Evolutionary conservation across 345 rosid species (phyloP).

Genomic region (Moringa oleifera): DNA sequence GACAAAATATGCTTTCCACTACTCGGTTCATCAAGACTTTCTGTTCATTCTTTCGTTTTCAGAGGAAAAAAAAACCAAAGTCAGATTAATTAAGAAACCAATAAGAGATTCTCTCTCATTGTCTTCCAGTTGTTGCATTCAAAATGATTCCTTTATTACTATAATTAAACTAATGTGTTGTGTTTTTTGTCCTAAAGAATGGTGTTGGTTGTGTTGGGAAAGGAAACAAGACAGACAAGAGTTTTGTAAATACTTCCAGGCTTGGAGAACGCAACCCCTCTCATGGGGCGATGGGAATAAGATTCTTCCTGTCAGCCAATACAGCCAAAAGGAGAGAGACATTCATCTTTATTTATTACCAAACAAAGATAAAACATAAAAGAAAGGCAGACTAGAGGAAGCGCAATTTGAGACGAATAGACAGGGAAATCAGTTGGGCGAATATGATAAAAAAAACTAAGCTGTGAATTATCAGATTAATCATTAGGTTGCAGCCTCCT

Average conservation of each 20-base stretch:
- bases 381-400: neutral
- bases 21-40: neutral
- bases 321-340: conserved; percentile 9
- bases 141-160: conserved; percentile 3
- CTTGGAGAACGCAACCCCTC: conserved; percentile 19
- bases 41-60: neutral
- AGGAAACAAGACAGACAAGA: neutral
- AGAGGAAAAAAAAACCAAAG: neutral
- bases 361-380: neutral
- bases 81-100: no score
- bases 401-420: no score
- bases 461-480: no score
- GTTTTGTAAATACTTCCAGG: conserved; percentile 6
- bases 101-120: neutral
- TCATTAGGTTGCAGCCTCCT: no score
- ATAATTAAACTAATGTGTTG: no score
- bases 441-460: no score
- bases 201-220: neutral
- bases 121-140: neutral
- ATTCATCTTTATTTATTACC: conserved; percentile 5
- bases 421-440: no score
- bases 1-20: no score
- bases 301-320: conserved; percentile 37
- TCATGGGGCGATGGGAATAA: conserved; percentile 26
- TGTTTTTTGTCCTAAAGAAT: conserved; percentile 1